phyloP scores from a whole-genome alignment of 2,329 filamentous ascomycete genomes.

The Pseudopyricularia javanii region DNA sequence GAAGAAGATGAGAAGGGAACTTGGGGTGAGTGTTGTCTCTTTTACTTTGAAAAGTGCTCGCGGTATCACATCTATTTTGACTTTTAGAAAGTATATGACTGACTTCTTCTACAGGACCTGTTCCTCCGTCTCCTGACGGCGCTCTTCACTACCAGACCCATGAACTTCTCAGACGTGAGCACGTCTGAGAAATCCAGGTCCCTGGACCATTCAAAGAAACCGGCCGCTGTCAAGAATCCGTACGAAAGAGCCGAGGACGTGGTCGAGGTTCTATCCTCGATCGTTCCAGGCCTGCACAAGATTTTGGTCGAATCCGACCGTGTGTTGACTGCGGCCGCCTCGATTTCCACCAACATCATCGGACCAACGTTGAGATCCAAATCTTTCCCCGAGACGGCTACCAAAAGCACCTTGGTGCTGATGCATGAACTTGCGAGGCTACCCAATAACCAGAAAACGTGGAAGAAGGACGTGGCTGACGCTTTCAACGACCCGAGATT shows the following conservation, averaged over 20 bases:
- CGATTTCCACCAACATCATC: constrained; percentile 74
- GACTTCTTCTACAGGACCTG: constrained; percentile 50
- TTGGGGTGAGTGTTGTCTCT: constrained; percentile 51
- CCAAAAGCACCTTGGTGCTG: constrained; percentile 56
- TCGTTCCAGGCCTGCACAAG: constrained; percentile 69
- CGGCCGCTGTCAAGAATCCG: constrained; percentile 14
- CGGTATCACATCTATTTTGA: too few relatives aligned
- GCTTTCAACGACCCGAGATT: constrained; percentile 85
- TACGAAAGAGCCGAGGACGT: constrained; percentile 57
- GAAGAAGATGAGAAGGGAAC: constrained; percentile 76
- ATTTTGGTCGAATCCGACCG: constrained; percentile 80
- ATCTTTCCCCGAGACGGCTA: constrained; percentile 75
- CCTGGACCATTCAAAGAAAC: constrained; percentile 21
- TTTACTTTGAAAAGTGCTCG: too few relatives aligned
- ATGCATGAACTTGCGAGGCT: constrained; percentile 67
- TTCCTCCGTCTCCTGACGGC: constrained; percentile 80
- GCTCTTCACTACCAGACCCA: constrained; percentile 82
- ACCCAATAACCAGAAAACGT: constrained; percentile 70
- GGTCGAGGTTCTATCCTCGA: constrained; percentile 63
- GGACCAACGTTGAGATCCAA: constrained; percentile 74
- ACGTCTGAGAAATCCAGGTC: constrained; percentile 24
- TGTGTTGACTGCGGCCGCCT: constrained; percentile 62
- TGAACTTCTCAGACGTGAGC: constrained; percentile 51
- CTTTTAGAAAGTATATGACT: background rate
- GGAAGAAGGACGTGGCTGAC: constrained; percentile 86